A percentile compares a stretch with the other conserved stretches of the same genome.
Evolutionary conservation across 2,329 filamentous ascomycete species (phyloP).

Genomic region (Cladosporium sp.): DNA sequence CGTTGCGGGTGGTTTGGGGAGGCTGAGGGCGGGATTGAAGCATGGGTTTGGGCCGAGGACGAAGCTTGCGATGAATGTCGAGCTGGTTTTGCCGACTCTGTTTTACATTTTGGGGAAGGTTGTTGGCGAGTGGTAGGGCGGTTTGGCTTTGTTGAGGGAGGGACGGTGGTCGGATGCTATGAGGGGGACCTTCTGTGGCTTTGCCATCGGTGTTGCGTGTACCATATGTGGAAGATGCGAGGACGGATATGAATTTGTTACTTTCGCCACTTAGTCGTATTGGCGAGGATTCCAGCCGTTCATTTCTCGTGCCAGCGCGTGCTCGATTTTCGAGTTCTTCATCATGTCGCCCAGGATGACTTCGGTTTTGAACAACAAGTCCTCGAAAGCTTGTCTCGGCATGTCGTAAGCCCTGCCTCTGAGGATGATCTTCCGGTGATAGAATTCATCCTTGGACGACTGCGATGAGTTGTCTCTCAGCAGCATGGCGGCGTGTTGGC

Average conservation of each 20-base stretch:
- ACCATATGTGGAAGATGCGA: background rate
- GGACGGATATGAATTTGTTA: background rate
- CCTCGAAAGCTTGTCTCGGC: conserved; percentile 10
- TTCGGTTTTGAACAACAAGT: background rate
- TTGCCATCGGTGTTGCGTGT: background rate
- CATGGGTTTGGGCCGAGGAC: conserved; percentile 5
- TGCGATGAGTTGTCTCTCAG: background rate
- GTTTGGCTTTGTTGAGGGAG: background rate
- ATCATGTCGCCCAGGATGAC: conserved; percentile 10
- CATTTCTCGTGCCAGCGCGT: background rate
- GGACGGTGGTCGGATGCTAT: background rate
- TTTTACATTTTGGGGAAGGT: conserved; percentile 1
- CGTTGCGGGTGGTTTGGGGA: background rate
- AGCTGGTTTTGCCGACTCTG: background rate
- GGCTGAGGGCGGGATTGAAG: background rate
- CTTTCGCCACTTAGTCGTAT: background rate
- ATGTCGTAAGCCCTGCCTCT: conserved; percentile 3
- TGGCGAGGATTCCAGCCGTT: conserved; percentile 5
- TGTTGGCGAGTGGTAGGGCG: background rate
- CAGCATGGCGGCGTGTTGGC: conserved; percentile 13
- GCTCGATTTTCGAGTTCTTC: background rate
- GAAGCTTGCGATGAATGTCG: background rate
- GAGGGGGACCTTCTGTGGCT: background rate
- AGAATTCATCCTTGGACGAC: background rate
- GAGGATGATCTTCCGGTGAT: conserved; percentile 10